Evolutionary conservation across 805 yeast species (phyloP), one percentile per base, ranked within the genome.

Genomic region (Soucietia sequanensis): DNA sequence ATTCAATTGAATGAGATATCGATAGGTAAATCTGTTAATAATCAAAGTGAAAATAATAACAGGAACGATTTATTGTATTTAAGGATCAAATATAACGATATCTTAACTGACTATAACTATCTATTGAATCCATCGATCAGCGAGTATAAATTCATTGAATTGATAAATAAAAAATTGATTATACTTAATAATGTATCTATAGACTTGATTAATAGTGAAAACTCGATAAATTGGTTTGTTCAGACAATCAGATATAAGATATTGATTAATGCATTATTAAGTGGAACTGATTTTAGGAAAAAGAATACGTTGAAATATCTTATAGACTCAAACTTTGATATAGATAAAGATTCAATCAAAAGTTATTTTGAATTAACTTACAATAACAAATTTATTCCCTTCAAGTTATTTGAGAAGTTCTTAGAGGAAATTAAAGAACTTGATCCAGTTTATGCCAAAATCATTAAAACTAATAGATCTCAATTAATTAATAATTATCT

Each of bases 241-340:
- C 8, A 21, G 11, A 11, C 8, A 21, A 29, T 29, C 24, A 19
- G 19, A 13, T 7, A 10, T 16, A 67, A 67, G 40, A 54, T 62
- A 15, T 39, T 64, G 30, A 56, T 60, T 18, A 50, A 52, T 21
- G 50, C 52, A 31, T 32, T 65, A n/a, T 41, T 64, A 5, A 50
- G 64, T 13, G 58, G 57, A 24, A 50, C 58, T 21, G 70, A 65
- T 39, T 64, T 58, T 37, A 48, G 69, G 29, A 60, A 54, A 30
- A 35, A 41, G 17, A 55, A 55, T 17, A 46, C 62, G 8, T 28
- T 46, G 12, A 42, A 36, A 17, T 60, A 48, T 38, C 40, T 57
- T 8, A 11, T 19, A 30, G 33, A 31, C 3, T 21, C 23, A 3
- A 14, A 23, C 12, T 22, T 33, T 30, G 29, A 35, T 19, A 19